Conservation (phyloP, 192 early-diverging fungal species). For the Podila minutissima region DNA sequence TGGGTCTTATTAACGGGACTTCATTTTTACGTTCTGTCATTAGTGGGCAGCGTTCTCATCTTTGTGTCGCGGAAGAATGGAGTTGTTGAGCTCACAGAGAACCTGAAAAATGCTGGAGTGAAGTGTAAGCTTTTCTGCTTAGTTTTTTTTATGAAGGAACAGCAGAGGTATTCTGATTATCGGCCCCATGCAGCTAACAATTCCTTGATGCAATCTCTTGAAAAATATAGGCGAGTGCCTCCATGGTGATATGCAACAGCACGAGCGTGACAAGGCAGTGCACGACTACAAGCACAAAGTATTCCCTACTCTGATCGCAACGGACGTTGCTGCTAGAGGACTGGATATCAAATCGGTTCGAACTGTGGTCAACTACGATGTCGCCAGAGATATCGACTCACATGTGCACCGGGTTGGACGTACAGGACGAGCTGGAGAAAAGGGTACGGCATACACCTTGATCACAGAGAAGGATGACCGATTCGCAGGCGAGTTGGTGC, state of each 20-base stretch:
- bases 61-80: slow-evolving; percentile 80
- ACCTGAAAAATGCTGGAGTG: slow-evolving; percentile 66
- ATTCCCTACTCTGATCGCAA: slow-evolving; percentile 70
- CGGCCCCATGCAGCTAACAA: not conserved
- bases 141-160: not conserved
- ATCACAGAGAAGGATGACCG: slow-evolving; percentile 72
- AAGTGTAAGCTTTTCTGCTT: slow-evolving; percentile 58
- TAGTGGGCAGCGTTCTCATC: slow-evolving; percentile 76
- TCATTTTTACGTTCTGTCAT: not conserved
- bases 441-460: slow-evolving; percentile 71
- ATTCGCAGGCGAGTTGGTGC: slow-evolving; percentile 70
- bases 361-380: slow-evolving; percentile 84
- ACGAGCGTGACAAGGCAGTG: slow-evolving; percentile 78
- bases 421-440: slow-evolving; percentile 77
- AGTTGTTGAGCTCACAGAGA: slow-evolving; percentile 74
- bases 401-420: slow-evolving; percentile 84
- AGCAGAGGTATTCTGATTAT: not conserved
- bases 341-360: slow-evolving; percentile 81
- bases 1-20: too few relatives aligned
- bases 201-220: not conserved
- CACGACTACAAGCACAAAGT: slow-evolving; percentile 70
- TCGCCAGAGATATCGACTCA: slow-evolving; percentile 84
- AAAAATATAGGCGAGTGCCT: slow-evolving; percentile 57
- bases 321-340: slow-evolving; percentile 80
- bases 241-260: slow-evolving; percentile 84